phyloP scores from a whole-genome alignment of 108 stramenopile genomes.

The Pinguiococcus pyrenoidosus region DNA sequence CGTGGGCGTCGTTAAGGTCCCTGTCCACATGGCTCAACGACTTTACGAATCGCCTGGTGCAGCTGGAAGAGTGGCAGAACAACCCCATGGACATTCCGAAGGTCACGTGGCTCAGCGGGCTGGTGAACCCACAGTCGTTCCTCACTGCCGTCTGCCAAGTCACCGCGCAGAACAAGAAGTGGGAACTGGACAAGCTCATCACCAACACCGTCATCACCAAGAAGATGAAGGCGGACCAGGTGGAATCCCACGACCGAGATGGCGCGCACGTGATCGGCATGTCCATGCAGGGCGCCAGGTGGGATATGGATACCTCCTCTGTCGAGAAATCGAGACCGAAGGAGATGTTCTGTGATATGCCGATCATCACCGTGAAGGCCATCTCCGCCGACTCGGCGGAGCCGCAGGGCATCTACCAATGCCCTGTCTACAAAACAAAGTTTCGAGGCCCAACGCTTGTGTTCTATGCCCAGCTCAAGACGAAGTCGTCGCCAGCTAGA shows the following conservation, averaged over 20 bases:
- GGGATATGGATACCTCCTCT: constrained; percentile 40
- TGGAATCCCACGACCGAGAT: constrained; percentile 54
- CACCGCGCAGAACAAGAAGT: constrained; percentile 60
- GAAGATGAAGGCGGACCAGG: constrained; percentile 50
- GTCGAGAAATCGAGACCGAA: constrained; percentile 60
- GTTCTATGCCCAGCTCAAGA: constrained; percentile 65
- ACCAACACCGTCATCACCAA: constrained; percentile 73
- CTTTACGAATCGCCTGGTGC: constrained; percentile 48
- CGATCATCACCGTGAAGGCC: constrained; percentile 63
- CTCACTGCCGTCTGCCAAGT: constrained; percentile 79
- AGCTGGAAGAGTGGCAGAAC: constrained; percentile 67
- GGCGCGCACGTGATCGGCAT: constrained; percentile 66
- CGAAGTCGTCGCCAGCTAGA: constrained; percentile 51
- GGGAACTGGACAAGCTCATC: constrained; percentile 69
- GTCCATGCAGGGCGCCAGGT: constrained; percentile 65
- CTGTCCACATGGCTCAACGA: constrained; percentile 55
- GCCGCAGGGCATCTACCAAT: constrained; percentile 52
- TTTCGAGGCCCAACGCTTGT: constrained; percentile 63
- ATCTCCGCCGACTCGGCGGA: constrained; percentile 64
- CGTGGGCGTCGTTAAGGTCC: constrained; percentile 60
- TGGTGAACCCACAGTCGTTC: constrained; percentile 74
- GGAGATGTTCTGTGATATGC: constrained; percentile 72
- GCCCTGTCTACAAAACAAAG: constrained; percentile 67
- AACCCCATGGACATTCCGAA: constrained; percentile 70
- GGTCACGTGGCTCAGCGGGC: constrained; percentile 65